Conservation (phyloP, 2,329 filamentous ascomycete genomes). For the Coniochaeta hoffmannii region DNA sequence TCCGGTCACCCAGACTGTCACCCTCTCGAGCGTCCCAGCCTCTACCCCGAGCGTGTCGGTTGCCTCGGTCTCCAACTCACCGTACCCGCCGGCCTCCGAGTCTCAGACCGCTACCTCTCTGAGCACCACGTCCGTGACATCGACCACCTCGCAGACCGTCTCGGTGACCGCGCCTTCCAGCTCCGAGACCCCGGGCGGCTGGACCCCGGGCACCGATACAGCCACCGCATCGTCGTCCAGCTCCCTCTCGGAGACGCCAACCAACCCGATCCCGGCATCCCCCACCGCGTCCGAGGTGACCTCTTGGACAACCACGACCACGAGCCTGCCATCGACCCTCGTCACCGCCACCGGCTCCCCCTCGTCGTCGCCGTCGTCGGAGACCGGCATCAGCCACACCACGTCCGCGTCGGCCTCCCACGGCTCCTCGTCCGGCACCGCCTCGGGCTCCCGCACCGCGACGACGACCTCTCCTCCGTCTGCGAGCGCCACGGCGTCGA, state of each 20-base stretch:
- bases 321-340: not conserved
- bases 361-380: not conserved
- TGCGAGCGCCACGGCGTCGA: not conserved
- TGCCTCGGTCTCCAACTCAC: not conserved
- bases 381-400: not conserved
- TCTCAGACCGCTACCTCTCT: not conserved
- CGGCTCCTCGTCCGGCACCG: not conserved
- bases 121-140: not conserved
- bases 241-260: not conserved
- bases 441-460: not conserved
- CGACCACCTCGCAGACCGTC: not conserved
- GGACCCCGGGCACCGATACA: not conserved
- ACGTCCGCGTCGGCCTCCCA: not conserved
- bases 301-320: not conserved
- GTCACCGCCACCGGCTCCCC: not conserved
- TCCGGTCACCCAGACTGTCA: not conserved
- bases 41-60: not conserved
- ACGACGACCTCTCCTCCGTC: not conserved
- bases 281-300: not conserved
- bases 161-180: not conserved
- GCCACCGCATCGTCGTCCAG: not conserved
- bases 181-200: not conserved
- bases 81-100: not conserved
- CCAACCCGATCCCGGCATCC: not conserved
- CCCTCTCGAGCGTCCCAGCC: not conserved